Evolutionary conservation across 83 land plant species (phyloP).

Genomic region (Picea engelmannii): DNA sequence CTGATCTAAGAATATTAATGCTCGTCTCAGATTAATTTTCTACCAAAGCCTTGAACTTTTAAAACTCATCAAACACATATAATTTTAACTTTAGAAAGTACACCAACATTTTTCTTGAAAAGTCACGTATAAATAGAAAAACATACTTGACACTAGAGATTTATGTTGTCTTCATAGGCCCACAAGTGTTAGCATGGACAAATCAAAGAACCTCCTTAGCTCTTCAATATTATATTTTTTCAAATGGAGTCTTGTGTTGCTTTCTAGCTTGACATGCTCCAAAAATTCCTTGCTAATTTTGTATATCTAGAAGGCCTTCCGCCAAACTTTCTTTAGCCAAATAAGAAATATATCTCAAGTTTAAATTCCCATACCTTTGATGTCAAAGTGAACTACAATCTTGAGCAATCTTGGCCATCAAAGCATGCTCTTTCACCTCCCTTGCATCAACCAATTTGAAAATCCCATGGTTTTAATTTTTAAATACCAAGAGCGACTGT

Average conservation of each 20-base stretch:
- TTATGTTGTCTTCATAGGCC: no score
- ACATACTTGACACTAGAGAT: background rate
- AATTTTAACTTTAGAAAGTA: background rate
- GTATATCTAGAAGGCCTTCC: background rate
- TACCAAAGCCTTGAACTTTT: background rate
- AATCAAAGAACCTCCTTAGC: background rate
- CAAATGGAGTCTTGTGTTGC: no score
- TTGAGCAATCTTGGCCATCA: no score
- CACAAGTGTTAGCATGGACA: background rate
- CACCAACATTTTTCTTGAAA: background rate
- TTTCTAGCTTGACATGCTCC: no score
- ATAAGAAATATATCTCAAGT: background rate
- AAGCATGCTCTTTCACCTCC: no score
- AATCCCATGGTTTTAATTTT: no score
- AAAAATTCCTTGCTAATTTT: background rate
- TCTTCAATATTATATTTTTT: background rate
- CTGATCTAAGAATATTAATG: background rate
- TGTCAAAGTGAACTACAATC: background rate
- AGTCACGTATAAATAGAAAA: background rate
- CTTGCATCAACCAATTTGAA: no score
- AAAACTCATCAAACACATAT: background rate
- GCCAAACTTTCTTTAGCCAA: background rate
- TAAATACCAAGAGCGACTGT: no score
- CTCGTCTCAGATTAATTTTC: background rate
- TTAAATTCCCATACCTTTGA: background rate